Evolutionary conservation across 2,329 filamentous ascomycete species (phyloP).

Genomic region (Monosporascus ibericus): DNA sequence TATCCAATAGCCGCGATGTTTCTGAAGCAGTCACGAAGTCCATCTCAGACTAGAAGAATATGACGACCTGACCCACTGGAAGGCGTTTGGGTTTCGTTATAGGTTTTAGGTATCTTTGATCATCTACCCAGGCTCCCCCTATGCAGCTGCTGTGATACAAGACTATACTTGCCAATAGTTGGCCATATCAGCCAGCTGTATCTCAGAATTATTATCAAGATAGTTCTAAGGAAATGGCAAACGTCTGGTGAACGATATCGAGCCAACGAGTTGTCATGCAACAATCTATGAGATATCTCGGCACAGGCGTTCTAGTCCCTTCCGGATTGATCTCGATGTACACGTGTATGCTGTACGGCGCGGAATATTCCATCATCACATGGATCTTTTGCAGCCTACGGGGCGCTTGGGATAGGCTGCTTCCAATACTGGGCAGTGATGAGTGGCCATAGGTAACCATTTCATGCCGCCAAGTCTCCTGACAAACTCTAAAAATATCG

Average conservation of each 20-base stretch:
- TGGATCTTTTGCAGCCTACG: background rate
- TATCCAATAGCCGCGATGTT: slow-evolving; percentile 16
- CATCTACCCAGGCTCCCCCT: background rate
- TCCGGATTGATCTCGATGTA: background rate
- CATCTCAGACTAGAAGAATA: slow-evolving; percentile 40
- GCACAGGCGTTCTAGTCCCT: background rate
- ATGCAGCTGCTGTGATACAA: background rate
- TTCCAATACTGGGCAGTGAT: no score
- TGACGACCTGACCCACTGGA: slow-evolving; percentile 55
- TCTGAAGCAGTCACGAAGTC: slow-evolving; percentile 27
- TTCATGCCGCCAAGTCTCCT: background rate
- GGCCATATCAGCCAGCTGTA: background rate
- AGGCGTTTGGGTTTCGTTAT: slow-evolving; percentile 54
- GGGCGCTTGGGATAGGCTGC: no score
- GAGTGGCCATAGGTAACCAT: background rate
- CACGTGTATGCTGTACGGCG: background rate
- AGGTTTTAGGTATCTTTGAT: slow-evolving; percentile 31
- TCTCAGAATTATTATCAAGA: background rate
- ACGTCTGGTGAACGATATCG: background rate
- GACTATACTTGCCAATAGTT: background rate
- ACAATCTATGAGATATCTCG: background rate
- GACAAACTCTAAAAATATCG: background rate
- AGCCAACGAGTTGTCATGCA: background rate
- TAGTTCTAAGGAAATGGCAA: background rate
- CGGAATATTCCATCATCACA: background rate